These are phyloP conservation scores for Beauveria bassiana DNA, from an alignment of 2,329 filamentous ascomycete species.

Conservation along the genomic window DNA sequence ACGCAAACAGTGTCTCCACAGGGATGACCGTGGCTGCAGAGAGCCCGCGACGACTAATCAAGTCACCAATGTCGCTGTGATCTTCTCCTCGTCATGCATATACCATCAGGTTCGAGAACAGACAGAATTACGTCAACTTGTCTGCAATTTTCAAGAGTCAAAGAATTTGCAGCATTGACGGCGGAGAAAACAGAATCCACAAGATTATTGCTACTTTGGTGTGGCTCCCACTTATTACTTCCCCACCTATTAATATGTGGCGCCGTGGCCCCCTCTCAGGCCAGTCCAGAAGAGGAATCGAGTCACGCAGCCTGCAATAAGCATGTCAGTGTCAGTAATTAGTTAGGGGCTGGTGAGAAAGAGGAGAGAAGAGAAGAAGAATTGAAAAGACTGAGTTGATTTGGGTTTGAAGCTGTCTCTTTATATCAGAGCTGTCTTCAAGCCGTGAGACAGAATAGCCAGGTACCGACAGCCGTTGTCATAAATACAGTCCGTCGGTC, in stretches of 20 bases:
- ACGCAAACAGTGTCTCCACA: background rate
- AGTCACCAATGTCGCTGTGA: background rate
- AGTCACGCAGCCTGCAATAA: constrained; percentile 1
- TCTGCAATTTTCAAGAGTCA: no score
- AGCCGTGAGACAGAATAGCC: background rate
- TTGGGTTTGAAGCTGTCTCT: no score
- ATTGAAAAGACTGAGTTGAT: no score
- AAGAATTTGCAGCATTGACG: no score
- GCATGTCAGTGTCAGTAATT: background rate
- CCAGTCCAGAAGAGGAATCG: background rate
- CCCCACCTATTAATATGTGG: background rate
- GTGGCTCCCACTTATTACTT: no score
- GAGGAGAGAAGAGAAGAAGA: background rate
- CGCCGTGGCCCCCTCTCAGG: background rate
- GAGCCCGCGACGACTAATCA: background rate
- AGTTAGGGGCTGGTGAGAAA: background rate
- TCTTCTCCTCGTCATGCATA: no score
- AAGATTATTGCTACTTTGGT: background rate
- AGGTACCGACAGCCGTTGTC: no score
- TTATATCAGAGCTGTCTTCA: no score
- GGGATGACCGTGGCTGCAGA: background rate
- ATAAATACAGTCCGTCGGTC: no score
- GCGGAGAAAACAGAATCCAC: background rate
- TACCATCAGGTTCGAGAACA: no score
- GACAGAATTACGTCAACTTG: no score